These are phyloP conservation scores for Diutina scorzettiae DNA, from an alignment of 1,139 yeast genomes.

Conservation along the genomic window DNA sequence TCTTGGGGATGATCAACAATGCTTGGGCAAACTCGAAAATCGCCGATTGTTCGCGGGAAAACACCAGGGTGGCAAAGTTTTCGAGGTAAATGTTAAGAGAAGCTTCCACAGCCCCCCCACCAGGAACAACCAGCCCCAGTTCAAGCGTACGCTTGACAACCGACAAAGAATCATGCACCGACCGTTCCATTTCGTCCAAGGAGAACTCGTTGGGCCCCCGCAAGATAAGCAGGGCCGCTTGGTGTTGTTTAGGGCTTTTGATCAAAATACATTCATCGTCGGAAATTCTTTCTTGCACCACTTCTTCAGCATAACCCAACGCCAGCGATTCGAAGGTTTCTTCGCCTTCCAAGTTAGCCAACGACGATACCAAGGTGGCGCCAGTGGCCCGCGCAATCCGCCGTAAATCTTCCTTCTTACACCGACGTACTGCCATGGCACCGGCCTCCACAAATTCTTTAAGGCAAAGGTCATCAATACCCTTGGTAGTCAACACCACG, in stretches of 20 bases:
- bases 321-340: slow-evolving; percentile 86
- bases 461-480: slow-evolving; percentile 92
- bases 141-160: slow-evolving; percentile 96
- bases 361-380: slow-evolving; percentile 75
- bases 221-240: slow-evolving; percentile 81
- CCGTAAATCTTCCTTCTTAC: slow-evolving; percentile 92
- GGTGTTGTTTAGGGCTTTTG: slow-evolving; percentile 89
- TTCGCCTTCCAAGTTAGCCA: slow-evolving; percentile 95
- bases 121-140: slow-evolving; percentile 91
- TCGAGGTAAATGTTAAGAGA: slow-evolving; percentile 92
- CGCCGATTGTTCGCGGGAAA: slow-evolving; percentile 95
- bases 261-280: slow-evolving; percentile 96
- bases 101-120: slow-evolving; percentile 98
- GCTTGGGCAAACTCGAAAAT: slow-evolving; percentile 96
- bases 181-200: slow-evolving; percentile 97
- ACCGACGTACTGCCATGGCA: slow-evolving; percentile 96
- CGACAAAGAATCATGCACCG: slow-evolving; percentile 84
- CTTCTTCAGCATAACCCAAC: slow-evolving; percentile 88
- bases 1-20: slow-evolving; percentile 85
- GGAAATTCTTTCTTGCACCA: slow-evolving; percentile 78
- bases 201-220: slow-evolving; percentile 97
- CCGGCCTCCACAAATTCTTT: slow-evolving; percentile 94
- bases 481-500: slow-evolving; percentile 93
- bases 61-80: slow-evolving; percentile 95
- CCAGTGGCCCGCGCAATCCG: slow-evolving; percentile 98